These are phyloP conservation scores for Trichosporon sp. DNA, from an alignment of 1,284 basidiomycete genomes.

Conservation along the genomic window DNA sequence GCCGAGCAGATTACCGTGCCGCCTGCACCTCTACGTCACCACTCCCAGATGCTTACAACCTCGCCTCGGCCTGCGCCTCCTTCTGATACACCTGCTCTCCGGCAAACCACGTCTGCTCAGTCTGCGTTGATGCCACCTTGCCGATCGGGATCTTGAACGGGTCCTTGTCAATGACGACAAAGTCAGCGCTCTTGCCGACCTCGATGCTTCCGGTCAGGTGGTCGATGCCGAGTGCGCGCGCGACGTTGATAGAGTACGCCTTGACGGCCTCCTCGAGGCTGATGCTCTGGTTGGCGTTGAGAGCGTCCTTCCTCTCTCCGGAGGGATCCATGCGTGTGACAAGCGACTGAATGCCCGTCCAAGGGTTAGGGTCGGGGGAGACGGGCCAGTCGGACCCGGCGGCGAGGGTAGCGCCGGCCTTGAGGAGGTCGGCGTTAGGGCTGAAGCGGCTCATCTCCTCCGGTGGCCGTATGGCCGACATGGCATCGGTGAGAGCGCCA, in stretches of 20 bases:
- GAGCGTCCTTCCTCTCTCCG: background rate
- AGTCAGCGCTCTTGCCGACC: slow-evolving; percentile 7
- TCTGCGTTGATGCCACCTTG: slow-evolving; percentile 1
- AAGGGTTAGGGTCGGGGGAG: slow-evolving; percentile 5
- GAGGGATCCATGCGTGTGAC: slow-evolving; percentile 3
- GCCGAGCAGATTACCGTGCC: no score
- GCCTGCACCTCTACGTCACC: no score
- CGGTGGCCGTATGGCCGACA: background rate
- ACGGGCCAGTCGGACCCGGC: slow-evolving; percentile 6
- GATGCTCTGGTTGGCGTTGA: background rate
- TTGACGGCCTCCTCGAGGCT: background rate
- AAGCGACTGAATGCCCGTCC: background rate
- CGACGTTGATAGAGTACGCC: slow-evolving; percentile 7
- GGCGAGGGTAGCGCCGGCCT: background rate
- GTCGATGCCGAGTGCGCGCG: slow-evolving; percentile 4
- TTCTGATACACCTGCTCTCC: slow-evolving; percentile 1
- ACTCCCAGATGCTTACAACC: no score
- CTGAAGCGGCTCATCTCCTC: slow-evolving; percentile 2
- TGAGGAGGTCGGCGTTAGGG: background rate
- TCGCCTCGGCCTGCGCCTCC: no score
- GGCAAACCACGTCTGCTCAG: slow-evolving; percentile 6
- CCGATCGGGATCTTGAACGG: background rate
- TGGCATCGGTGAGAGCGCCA: background rate
- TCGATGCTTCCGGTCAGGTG: background rate
- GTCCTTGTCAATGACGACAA: slow-evolving; percentile 6